Conservation (phyloP, 2,329 filamentous ascomycete species). For the Phaeosphaeria sp. region DNA sequence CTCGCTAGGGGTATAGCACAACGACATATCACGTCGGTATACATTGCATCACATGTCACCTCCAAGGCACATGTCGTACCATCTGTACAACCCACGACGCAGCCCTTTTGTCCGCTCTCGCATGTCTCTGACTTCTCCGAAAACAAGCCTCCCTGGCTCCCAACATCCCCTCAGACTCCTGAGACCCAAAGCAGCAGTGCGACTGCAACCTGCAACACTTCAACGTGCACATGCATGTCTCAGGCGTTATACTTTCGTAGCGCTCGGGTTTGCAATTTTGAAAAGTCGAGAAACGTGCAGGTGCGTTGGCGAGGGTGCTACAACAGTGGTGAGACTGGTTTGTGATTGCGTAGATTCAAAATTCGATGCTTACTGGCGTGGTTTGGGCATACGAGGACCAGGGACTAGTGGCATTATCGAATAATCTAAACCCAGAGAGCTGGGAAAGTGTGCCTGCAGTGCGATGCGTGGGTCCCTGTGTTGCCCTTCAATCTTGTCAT, state of each 20-base stretch:
- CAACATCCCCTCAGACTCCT: not conserved
- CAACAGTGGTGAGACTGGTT: too few relatives aligned
- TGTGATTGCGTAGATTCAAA: not conserved
- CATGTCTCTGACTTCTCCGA: not conserved
- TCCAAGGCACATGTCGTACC: too few relatives aligned
- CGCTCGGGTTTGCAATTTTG: not conserved
- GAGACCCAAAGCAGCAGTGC: not conserved
- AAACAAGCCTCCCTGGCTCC: not conserved
- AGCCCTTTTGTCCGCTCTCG: too few relatives aligned
- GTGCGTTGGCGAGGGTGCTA: too few relatives aligned
- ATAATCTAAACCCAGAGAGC: not conserved
- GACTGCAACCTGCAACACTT: not conserved
- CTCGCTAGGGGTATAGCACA: too few relatives aligned
- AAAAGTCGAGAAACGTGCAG: not conserved
- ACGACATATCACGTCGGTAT: too few relatives aligned
- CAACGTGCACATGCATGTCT: not conserved
- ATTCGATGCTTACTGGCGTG: not conserved
- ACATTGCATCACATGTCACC: too few relatives aligned
- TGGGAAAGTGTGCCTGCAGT: not conserved
- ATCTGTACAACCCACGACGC: too few relatives aligned
- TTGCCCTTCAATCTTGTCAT: not conserved
- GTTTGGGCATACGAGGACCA: not conserved
- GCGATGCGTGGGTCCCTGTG: not conserved
- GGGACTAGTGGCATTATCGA: not conserved
- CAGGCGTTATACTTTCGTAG: not conserved